These are phyloP conservation scores for Corchorus olitorius DNA, from an alignment of 345 rosid species.

Conservation along the genomic window DNA sequence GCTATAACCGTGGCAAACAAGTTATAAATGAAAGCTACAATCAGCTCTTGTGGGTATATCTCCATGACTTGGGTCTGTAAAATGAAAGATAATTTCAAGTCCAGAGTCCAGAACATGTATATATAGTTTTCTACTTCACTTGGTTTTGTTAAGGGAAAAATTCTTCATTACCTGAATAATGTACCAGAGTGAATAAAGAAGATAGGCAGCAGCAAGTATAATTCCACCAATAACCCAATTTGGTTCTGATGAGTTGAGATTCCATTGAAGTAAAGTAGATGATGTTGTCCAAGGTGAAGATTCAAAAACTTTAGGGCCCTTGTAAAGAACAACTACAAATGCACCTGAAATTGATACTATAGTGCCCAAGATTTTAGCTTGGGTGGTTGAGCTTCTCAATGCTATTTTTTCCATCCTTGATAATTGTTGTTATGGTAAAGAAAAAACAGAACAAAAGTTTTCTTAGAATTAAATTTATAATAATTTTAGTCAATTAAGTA, in stretches of 20 bases:
- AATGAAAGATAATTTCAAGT: neutral
- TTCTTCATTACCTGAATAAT: conserved; percentile 39
- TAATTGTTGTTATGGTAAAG: neutral
- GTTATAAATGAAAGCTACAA: conserved; percentile 4
- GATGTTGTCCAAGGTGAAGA: neutral
- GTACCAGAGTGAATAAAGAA: conserved; percentile 34
- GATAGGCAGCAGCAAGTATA: conserved; percentile 33
- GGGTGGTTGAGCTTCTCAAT: conserved; percentile 30
- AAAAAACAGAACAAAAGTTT: neutral
- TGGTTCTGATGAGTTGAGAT: conserved; percentile 25
- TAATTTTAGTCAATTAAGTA: neutral
- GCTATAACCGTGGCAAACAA: neutral
- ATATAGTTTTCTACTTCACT: no score
- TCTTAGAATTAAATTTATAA: neutral
- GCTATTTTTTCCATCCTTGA: conserved; percentile 48
- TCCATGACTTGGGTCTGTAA: conserved; percentile 17
- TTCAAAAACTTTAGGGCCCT: conserved; percentile 35
- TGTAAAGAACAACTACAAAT: conserved; percentile 48
- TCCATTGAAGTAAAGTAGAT: neutral
- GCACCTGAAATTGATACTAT: conserved; percentile 39
- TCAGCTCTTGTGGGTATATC: conserved; percentile 15
- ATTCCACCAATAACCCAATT: conserved; percentile 50
- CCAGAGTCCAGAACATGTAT: no score
- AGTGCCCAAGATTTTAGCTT: conserved; percentile 50
- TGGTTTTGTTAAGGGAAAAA: no score